phyloP scores from a whole-genome alignment of 106 monocot genomes.

The Dioscorea alata region DNA sequence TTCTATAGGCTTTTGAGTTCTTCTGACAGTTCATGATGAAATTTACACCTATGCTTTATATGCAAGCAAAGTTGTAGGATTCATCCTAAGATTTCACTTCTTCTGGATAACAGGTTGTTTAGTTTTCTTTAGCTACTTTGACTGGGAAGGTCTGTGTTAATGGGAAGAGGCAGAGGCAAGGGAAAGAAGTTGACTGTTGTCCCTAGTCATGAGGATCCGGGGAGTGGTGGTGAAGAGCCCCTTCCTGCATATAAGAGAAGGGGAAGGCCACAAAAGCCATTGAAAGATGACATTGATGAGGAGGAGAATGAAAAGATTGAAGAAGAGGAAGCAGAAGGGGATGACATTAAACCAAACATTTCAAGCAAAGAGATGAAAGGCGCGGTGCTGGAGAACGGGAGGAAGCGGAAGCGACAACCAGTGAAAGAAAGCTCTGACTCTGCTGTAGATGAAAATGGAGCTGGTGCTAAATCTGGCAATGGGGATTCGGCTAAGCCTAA shows the following conservation, averaged over 20 bases:
- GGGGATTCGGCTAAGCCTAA: constrained; percentile 32
- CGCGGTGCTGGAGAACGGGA: constrained; percentile 17
- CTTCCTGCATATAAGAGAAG: constrained; percentile 43
- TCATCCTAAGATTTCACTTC: background rate
- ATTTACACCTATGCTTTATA: too few species aligned
- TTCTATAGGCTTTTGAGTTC: too few species aligned
- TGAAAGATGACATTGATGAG: constrained; percentile 44
- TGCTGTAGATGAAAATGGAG: constrained; percentile 24
- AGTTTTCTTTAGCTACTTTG: constrained; percentile 6
- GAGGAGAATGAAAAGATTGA: constrained; percentile 25
- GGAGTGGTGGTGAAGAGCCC: constrained; percentile 36
- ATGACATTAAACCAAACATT: constrained; percentile 6
- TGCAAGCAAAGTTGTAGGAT: background rate
- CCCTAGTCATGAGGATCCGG: constrained; percentile 39
- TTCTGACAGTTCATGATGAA: too few species aligned
- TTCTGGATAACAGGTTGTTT: constrained; percentile 13
- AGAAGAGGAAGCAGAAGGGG: constrained; percentile 29
- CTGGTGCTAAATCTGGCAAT: constrained; percentile 5
- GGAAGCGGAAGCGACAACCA: constrained; percentile 23
- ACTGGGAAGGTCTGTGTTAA: constrained; percentile 6
- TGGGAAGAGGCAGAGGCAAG: constrained; percentile 84
- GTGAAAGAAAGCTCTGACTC: constrained; percentile 33
- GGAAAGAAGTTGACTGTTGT: constrained; percentile 41
- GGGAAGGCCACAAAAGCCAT: constrained; percentile 51
- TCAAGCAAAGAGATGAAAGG: constrained; percentile 17